Base-by-base conservation (phyloP, 371 early-diverging fungal genomes). In the Choanephora cucurbitarum region DNA sequence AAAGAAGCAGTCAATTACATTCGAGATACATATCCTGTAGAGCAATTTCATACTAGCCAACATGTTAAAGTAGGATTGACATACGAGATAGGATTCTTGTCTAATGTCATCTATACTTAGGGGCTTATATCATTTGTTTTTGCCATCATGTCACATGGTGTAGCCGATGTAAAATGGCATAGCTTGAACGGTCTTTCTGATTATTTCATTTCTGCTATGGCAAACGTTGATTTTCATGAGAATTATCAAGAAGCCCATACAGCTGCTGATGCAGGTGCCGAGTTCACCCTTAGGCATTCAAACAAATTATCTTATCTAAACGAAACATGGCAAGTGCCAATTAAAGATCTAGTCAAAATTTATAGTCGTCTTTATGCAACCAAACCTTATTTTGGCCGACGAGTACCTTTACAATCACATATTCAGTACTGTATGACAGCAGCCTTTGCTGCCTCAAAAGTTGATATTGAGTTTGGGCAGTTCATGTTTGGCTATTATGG, bases 131-230 rank as follows among this genome's bases (percentile, higher is more conserved):
- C 90, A 17, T 95, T 95, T 60, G 59, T 92, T 1, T 87, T 92
- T 66, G 93, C 91, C 21, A 71, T 85, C 19, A 83, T 91, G 46
- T 89, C 93, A 3, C 95, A 95, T 68, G 89, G 87, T 24, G 79
- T 89, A 33, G 86, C 92, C 0, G 95, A 95, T 61, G 82, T 88
- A 45, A 81, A 85, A 40, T 95, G 93, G 93, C 95, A 95, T 67
- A 86, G 89, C 13, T 58, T 93, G 15, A 73, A 77, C 19, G 84
- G 86, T 0, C 60, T 91, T 11, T 66, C 71, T 1, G 79, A 83
- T 33, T 92, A 93, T 10, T 86, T 95, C 46, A 87, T 93, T 45
- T 64, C 72, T 34, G 80, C 81, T 1, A 69, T 93, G 72, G 84
- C 87, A 0, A 70, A 80, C 13, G 72, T 79, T 14, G 80, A 89